phyloP scores from a whole-genome alignment of 768 basidiomycete genomes.

The Tubosaeta brunneosetosa region DNA sequence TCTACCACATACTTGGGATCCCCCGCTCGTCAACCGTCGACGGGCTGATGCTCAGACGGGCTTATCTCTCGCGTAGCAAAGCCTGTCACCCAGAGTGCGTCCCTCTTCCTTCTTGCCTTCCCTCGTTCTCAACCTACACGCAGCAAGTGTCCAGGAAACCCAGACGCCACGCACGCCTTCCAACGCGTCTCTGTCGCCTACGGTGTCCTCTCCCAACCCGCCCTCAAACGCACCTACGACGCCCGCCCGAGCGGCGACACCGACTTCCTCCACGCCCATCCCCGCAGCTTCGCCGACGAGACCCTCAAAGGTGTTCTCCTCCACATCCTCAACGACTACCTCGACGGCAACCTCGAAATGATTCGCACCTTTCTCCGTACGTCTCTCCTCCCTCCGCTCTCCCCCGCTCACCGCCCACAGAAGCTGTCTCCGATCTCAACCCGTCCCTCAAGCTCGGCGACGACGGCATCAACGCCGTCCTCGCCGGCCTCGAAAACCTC shows the following conservation, averaged over 20 bases:
- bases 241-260: conserved; percentile 40
- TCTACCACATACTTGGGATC: conserved; percentile 72
- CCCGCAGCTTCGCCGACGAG: conserved; percentile 64
- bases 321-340: conserved; percentile 73
- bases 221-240: conserved; percentile 67
- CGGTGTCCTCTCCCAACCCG: conserved; percentile 70
- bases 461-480: conserved; percentile 73
- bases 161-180: conserved; percentile 77
- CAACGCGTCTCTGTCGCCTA: conserved; percentile 86
- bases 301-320: conserved; percentile 73
- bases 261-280: conserved; percentile 51
- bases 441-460: conserved; percentile 73
- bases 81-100: conserved; percentile 86
- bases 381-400: conserved; percentile 20
- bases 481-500: conserved; percentile 62
- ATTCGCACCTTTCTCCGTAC: conserved; percentile 69
- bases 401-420: conserved; percentile 32
- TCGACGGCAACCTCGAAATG: conserved; percentile 85
- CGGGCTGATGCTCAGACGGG: conserved; percentile 60
- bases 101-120: not conserved
- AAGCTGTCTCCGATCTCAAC: conserved; percentile 74
- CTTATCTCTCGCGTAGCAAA: conserved; percentile 70
- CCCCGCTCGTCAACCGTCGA: conserved; percentile 48
- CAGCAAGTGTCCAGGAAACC: conserved; percentile 75
- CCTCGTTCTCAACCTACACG: conserved; percentile 3